Evolutionary conservation across 192 early-diverging fungal genomes (phyloP).

Genomic region (Coemansia sp.): DNA sequence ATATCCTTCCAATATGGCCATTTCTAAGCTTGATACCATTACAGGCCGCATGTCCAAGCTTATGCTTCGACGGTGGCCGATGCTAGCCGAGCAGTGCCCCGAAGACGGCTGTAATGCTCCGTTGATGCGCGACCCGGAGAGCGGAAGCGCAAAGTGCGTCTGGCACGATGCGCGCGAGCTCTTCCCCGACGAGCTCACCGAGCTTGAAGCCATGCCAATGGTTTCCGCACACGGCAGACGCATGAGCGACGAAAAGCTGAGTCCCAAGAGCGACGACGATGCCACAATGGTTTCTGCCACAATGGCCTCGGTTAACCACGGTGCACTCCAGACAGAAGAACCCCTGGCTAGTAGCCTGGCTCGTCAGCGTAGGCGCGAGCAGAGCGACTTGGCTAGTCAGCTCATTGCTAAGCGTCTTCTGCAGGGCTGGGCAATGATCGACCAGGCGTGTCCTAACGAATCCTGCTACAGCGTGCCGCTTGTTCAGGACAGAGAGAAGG

Average conservation of each 20-base stretch:
- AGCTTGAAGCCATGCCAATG: neutral
- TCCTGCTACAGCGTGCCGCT: conserved; percentile 35
- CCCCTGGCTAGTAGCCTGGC: neutral
- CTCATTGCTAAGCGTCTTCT: conserved; percentile 40
- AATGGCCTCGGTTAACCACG: neutral
- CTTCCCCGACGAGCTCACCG: conserved; percentile 30
- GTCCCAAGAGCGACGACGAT: neutral
- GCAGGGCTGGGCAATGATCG: conserved; percentile 49
- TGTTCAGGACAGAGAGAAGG: conserved; percentile 26
- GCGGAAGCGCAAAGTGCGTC: conserved; percentile 31
- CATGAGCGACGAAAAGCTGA: conserved; percentile 20
- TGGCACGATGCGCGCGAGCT: conserved; percentile 45
- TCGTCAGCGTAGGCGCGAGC: conserved; percentile 21
- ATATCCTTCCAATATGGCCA: neutral
- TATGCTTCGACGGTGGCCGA: conserved; percentile 50
- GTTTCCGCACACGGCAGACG: neutral
- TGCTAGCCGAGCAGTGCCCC: conserved; percentile 42
- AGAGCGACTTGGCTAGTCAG: conserved; percentile 40
- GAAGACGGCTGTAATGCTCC: conserved; percentile 34
- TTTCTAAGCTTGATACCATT: conserved; percentile 35
- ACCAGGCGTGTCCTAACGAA: conserved; percentile 31
- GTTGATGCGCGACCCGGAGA: conserved; percentile 44
- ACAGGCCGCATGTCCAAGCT: conserved; percentile 47
- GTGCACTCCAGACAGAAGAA: neutral
- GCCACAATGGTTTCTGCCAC: neutral